Base-by-base conservation (phyloP, 179 eudicot genomes). In the Beta corolliflora region DNA sequence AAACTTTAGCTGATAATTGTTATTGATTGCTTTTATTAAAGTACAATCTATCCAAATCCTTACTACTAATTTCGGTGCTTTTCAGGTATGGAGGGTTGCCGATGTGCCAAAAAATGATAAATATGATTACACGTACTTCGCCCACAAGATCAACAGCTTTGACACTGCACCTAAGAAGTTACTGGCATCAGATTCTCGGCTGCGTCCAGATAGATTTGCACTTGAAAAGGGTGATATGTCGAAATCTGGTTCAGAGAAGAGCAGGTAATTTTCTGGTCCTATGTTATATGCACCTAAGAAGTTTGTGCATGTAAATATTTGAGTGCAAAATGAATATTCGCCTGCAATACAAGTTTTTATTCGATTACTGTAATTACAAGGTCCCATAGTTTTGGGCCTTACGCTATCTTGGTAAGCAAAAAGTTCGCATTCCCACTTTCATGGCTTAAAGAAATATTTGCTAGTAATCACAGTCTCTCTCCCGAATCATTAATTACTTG, bases 171-270 rank as follows among this genome's bases (percentile, higher is more conserved):
- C 99, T 18, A 92, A 89, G 87, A 93, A 92, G 80, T 83, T 97
- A 75, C 85, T 97, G 81, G 88, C 97, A 44, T 97, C 98, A 21
- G 99, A 97, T 89, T 94, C 99, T 53, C 97, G 99, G 65, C 77
- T 97, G 80, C 97, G 99, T 31, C 95, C 99, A 25, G 99, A 97
- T 81, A 87, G 99, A 88, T 93, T 84, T 83, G 97, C 99, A 71
- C 98, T 97, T 81, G 99, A 94, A 88, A 90, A 85, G 87, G 97
- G 97, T 77, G 98, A 97, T 83, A 73, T 94, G 56, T 89, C 99
- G 50, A 97, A 89, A 78, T 92, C 99, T 82, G 94, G 97, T 77
- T 77, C 94, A 53, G 97, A 92, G 81, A 97, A 97, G 89, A 93
- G 93, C 97, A 92, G 97, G 99, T 97, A 55, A 15, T 54, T 18